Evolutionary conservation across 1,139 yeast genomes (phyloP), one percentile per base, ranked within the genome.

Genomic region (Yueomyces sp.): DNA sequence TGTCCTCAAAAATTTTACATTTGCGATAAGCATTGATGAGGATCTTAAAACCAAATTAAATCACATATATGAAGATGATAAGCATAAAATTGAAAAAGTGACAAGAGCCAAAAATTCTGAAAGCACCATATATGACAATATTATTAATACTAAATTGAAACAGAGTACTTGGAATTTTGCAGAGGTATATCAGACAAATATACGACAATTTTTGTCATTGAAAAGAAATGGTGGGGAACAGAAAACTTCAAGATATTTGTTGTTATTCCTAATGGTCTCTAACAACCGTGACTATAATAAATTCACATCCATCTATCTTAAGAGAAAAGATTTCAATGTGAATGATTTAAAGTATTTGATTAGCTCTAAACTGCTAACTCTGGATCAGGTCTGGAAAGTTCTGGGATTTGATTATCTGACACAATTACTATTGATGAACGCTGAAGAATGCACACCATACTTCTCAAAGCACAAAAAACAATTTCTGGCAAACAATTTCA

Each of bases 241-340:
- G 32, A 48, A 42, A 25, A 43, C 39, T 19, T 49, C 51, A 4
- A 51, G 58, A 38, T 45, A 46, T 19, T 50, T 49, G 37, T 42
- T 60, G 33, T 37, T 52, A 9, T 43, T 56, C 8, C 46, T 59
- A 29, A 54, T 53, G 52, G 41, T 46, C 25, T 42, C 51, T 1
- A 50, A 52, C 31, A 27, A 37, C 7, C 48, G 55, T 36, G 63
- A 60, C 7, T 59, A 59, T 39, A 53, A 51, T 38, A 60, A 59
- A 37, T 57, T 54, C 37, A 51, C 59, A 52, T 52, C 63, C 1
- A 51, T 60, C 19, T 59, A 48, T 41, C 44, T 60, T 40, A 60
- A 59, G 40, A 48, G 63, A 33, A 57, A 55, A 43, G 51, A 50
- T 44, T 56, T 55, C 36, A 48, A 49, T 12, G 40, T 42, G 11